Base-by-base conservation (phyloP, 495 filamentous ascomycete genomes). In the Aspergillus bertholletiae region DNA sequence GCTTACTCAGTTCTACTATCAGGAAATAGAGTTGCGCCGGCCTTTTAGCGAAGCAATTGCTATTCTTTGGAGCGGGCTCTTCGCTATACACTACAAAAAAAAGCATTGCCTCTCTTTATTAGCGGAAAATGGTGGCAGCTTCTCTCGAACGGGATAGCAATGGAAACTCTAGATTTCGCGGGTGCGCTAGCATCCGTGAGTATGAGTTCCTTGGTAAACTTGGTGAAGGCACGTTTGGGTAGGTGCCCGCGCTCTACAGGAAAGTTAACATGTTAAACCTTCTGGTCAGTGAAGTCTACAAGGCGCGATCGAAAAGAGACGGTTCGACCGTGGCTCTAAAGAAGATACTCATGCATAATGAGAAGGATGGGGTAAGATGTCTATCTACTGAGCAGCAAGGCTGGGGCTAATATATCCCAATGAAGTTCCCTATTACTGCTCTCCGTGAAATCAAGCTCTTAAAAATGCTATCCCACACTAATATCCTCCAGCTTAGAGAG, bases 191-290 rank as follows among this genome's bases (percentile, higher is more conserved):
- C 51, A 97, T 99, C 59, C 78, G 75, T 43, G 87, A 94, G 51
- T 99, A 96, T 67, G 89, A 96, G 57, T 80, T 96, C 20, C 69
- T 92, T 55, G 87, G 85, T 46, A 99, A 99, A 75, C 82, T 99
- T 46, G 94, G 94, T 57, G 95, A 99, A 69, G 94, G 94, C 48
- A 99, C 94, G 18, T 99, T 99, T 73, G 94, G 93, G 88, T 92
- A 67, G 53, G 82, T 64, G 22, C 37, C 2, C 13, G 24, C 23
- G 22, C 28, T 13, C 8, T 41, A 9, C 7, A 18, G 5, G 11
- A 17, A 8, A 21, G 17, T 22, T 8, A 5, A 21, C 5, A 43
- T 22, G 22, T 40, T 20, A 9, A n/a, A 34, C 22, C 59, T 24
- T 5, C n/a, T 56, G 44, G 27, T 22, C 57, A 91, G 89, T 55